These are phyloP conservation scores for Pythium rhizo-oryzae DNA, from an alignment of 352 stramenopile genomes.

Conservation along the genomic window DNA sequence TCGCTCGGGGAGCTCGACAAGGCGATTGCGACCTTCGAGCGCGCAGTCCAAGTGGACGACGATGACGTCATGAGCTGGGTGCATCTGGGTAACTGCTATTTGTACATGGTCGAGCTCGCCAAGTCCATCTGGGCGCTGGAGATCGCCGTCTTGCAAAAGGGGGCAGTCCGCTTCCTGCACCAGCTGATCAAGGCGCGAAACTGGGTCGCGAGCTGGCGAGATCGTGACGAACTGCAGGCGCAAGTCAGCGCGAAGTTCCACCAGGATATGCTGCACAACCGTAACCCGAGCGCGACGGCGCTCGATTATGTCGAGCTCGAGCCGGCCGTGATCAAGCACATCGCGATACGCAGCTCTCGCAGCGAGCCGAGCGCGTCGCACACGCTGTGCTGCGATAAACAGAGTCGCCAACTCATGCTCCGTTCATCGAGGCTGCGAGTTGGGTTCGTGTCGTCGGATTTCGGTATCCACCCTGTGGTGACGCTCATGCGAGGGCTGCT, in stretches of 20 bases:
- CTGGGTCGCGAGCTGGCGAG: constrained; percentile 71
- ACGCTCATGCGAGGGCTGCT: constrained; percentile 70
- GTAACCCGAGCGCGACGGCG: constrained; percentile 29
- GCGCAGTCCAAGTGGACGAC: constrained; percentile 50
- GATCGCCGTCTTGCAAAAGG: constrained; percentile 48
- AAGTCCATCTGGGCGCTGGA: constrained; percentile 53
- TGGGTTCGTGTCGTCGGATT: constrained; percentile 83
- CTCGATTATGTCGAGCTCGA: constrained; percentile 56
- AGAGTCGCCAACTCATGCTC: constrained; percentile 21
- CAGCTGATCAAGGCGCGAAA: constrained; percentile 65
- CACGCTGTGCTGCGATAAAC: constrained; percentile 10
- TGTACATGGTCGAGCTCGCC: constrained; percentile 50
- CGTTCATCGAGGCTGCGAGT: constrained; percentile 42
- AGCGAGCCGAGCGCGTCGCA: not conserved
- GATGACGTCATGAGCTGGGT: constrained; percentile 59
- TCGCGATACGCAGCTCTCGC: not conserved
- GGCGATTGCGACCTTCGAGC: constrained; percentile 62
- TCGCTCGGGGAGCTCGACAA: constrained; percentile 60
- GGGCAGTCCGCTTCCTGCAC: constrained; percentile 36
- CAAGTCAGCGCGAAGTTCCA: constrained; percentile 36
- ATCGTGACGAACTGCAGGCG: constrained; percentile 51
- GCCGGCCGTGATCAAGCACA: constrained; percentile 30
- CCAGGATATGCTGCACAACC: constrained; percentile 20
- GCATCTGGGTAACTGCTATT: constrained; percentile 70
- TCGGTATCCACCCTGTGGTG: constrained; percentile 79